These are phyloP conservation scores for Monilinia polystroma DNA, from an alignment of 2,329 filamentous ascomycete genomes.

Conservation along the genomic window DNA sequence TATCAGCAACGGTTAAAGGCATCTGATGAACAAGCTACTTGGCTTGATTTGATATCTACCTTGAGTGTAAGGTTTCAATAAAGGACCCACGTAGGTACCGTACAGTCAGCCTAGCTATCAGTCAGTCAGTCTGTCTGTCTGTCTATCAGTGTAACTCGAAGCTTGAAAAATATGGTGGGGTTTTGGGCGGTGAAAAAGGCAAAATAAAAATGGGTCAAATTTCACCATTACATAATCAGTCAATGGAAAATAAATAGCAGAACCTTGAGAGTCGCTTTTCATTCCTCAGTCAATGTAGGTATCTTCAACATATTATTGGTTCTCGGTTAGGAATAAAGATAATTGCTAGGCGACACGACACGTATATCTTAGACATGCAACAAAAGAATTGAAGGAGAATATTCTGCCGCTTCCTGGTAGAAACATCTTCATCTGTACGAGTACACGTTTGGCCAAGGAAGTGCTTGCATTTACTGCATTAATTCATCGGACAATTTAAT, in stretches of 20 bases:
- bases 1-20: conserved; percentile 47
- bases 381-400: too few species aligned
- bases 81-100: neutral
- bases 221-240: neutral
- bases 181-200: conserved; percentile 10
- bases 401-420: neutral
- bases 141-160: neutral
- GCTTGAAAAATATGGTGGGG: conserved; percentile 7
- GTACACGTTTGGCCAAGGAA: conserved; percentile 3
- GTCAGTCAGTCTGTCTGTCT: neutral
- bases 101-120: too few species aligned
- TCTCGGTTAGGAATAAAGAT: too few species aligned
- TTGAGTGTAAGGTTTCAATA: neutral
- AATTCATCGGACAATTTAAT: neutral
- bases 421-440: neutral
- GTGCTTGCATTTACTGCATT: neutral
- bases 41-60: neutral
- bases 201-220: neutral
- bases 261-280: too few species aligned
- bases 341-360: too few species aligned
- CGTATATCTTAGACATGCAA: neutral
- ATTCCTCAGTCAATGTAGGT: too few species aligned
- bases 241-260: too few species aligned
- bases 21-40: conserved; percentile 26
- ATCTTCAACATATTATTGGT: too few species aligned